phyloP scores from a whole-genome alignment of 768 basidiomycete genomes.

The Antrodiella citrinella region DNA sequence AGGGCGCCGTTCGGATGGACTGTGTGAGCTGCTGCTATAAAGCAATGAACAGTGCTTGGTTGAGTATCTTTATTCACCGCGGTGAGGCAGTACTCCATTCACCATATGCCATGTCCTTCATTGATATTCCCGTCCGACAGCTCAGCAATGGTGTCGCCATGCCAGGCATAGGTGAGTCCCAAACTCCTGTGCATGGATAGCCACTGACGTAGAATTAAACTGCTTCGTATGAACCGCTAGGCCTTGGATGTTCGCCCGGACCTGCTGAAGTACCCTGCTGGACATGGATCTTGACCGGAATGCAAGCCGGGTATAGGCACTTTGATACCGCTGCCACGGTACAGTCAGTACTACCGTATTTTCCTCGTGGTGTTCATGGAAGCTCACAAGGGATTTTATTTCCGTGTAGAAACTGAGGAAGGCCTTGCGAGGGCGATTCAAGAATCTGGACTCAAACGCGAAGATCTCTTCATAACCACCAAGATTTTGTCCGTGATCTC shows the following conservation, averaged over 20 bases:
- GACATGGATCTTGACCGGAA: not conserved
- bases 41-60: too few relatives aligned
- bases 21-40: too few relatives aligned
- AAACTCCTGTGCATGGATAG: conserved; percentile 32
- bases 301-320: conserved; percentile 19
- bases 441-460: conserved; percentile 51
- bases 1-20: too few relatives aligned
- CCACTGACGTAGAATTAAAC: conserved; percentile 26
- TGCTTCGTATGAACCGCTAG: not conserved
- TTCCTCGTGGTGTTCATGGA: not conserved
- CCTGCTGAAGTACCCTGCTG: not conserved
- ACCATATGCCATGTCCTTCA: not conserved
- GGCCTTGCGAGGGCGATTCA: conserved; percentile 19
- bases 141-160: conserved; percentile 36
- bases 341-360: conserved; percentile 12
- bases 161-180: conserved; percentile 35
- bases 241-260: not conserved
- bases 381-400: too few relatives aligned
- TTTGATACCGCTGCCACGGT: conserved; percentile 25
- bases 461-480: conserved; percentile 62
- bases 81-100: not conserved
- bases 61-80: too few relatives aligned
- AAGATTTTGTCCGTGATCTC: too few relatives aligned
- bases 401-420: conserved; percentile 21
- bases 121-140: conserved; percentile 22